phyloP scores from a whole-genome alignment of 1,284 basidiomycete species.

The Papiliotrema nemorosa region DNA sequence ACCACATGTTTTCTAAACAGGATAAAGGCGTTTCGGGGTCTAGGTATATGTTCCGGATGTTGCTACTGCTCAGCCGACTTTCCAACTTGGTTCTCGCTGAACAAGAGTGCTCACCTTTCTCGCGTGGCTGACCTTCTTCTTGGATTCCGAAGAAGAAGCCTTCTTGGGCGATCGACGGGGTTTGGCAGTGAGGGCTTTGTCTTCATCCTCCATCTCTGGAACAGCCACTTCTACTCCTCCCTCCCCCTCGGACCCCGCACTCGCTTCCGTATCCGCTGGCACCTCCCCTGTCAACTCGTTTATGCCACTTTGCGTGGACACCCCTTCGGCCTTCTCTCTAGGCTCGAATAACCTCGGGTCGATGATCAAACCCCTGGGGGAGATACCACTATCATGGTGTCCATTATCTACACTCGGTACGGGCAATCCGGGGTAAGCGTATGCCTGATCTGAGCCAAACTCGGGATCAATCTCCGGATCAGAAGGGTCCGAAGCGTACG shows the following conservation, averaged over 20 bases:
- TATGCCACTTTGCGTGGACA: not conserved
- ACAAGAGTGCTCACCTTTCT: constrained; percentile 30
- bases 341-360: constrained; percentile 26
- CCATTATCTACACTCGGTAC: no score
- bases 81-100: not conserved
- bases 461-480: no score
- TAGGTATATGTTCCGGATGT: constrained; percentile 71
- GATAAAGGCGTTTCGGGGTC: constrained; percentile 92
- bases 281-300: no score
- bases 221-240: no score
- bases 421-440: no score
- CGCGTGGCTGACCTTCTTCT: constrained; percentile 38
- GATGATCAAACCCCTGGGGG: constrained; percentile 25
- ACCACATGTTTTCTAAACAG: constrained; percentile 89
- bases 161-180: constrained; percentile 4
- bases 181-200: constrained; percentile 10
- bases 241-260: no score
- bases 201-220: constrained; percentile 1
- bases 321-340: not conserved
- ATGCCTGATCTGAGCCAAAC: no score
- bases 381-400: no score
- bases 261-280: no score
- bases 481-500: no score
- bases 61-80: constrained; percentile 17
- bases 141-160: no score